Percentiles rank a stretch among this genome's conserved stretches.
Conservation (phyloP, 768 basidiomycete genomes). For the Calocera cornea region DNA sequence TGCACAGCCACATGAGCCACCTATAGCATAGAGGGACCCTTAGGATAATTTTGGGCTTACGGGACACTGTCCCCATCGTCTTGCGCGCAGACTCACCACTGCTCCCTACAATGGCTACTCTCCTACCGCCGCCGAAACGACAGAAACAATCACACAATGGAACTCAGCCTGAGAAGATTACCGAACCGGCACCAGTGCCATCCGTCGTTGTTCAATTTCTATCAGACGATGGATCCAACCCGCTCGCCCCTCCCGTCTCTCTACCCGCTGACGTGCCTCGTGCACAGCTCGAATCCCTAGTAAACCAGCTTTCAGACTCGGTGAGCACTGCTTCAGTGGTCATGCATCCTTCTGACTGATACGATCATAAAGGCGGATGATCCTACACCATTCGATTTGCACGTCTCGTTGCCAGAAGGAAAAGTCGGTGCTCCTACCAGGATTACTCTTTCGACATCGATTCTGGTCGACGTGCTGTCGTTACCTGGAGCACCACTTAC, state of each 20-base stretch:
- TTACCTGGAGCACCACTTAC: constrained; percentile 59
- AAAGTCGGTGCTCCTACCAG: constrained; percentile 48
- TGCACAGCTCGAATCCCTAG: constrained; percentile 72
- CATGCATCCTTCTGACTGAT: not conserved
- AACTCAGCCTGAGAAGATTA: constrained; percentile 37
- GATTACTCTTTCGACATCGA: constrained; percentile 71
- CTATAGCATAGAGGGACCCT: too few relatives aligned
- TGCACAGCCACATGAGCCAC: too few relatives aligned
- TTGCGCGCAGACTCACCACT: too few relatives aligned
- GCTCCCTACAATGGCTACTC: constrained; percentile 52
- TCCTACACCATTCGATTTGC: constrained; percentile 83
- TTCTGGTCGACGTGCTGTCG: constrained; percentile 64
- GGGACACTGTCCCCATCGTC: too few relatives aligned
- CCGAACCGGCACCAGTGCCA: constrained; percentile 33
- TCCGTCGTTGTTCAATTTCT: constrained; percentile 86
- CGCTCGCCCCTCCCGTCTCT: constrained; percentile 77
- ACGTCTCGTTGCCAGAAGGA: constrained; percentile 59
- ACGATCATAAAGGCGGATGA: constrained; percentile 49
- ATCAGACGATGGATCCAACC: constrained; percentile 67
- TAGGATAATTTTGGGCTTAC: too few relatives aligned
- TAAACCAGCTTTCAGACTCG: constrained; percentile 71
- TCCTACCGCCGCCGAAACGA: constrained; percentile 79
- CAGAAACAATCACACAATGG: constrained; percentile 69
- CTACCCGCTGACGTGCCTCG: constrained; percentile 75
- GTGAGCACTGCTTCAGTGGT: constrained; percentile 26